Evolutionary conservation across 1,139 yeast species (phyloP).

Genomic region (Taphrina deformans): DNA sequence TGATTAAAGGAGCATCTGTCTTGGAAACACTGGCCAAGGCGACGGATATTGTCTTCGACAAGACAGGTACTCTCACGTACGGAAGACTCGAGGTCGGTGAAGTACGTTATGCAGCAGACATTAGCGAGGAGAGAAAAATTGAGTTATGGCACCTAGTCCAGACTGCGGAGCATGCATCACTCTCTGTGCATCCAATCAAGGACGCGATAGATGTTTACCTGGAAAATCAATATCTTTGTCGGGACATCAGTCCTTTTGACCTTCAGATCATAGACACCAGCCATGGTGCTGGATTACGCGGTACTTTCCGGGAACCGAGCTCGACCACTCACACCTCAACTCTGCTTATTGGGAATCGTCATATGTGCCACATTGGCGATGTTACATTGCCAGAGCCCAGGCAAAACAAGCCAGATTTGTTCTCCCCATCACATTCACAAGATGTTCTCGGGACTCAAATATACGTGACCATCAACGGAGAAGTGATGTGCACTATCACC

Average conservation of each 20-base stretch:
- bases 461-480: constrained; percentile 40
- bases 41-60: constrained; percentile 77
- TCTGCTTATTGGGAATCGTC: background rate
- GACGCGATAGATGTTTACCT: background rate
- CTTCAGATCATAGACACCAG: background rate
- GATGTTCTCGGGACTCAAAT: background rate
- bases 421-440: background rate
- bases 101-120: constrained; percentile 36
- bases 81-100: constrained; percentile 66
- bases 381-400: background rate
- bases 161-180: constrained; percentile 68
- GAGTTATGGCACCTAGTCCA: constrained; percentile 63
- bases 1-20: constrained; percentile 92
- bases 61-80: constrained; percentile 90
- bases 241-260: background rate
- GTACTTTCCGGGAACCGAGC: background rate
- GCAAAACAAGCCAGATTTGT: background rate
- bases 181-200: constrained; percentile 42
- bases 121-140: background rate
- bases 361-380: background rate
- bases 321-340: background rate
- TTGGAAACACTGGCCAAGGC: constrained; percentile 71
- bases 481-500: constrained; percentile 52
- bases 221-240: too few species aligned
- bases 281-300: constrained; percentile 10